These are phyloP conservation scores for Lomentospora prolificans DNA, from an alignment of 2,329 filamentous ascomycete species.

Conservation along the genomic window DNA sequence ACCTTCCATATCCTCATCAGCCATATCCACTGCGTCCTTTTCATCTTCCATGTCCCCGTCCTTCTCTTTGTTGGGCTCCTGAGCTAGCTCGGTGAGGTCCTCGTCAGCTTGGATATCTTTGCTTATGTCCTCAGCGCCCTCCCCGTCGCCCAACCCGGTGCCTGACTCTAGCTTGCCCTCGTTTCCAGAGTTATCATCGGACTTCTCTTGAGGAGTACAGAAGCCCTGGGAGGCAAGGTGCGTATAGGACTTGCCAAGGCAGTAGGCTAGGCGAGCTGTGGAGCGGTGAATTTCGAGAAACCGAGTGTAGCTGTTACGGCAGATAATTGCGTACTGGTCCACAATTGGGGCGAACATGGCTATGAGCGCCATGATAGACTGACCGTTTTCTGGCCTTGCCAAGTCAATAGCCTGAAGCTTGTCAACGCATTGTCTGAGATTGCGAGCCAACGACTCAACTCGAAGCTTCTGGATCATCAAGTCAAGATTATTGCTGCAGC, in stretches of 20 bases:
- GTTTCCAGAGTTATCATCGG: slow-evolving; percentile 57
- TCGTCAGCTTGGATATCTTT: slow-evolving; percentile 94
- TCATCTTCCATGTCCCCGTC: slow-evolving; percentile 63
- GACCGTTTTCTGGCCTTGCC: slow-evolving; percentile 16
- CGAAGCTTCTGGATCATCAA: slow-evolving; percentile 50
- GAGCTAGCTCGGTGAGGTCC: slow-evolving; percentile 81
- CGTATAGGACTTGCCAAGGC: slow-evolving; percentile 66
- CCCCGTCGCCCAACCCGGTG: slow-evolving; percentile 87
- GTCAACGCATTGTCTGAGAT: slow-evolving; percentile 27
- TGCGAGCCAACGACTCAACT: slow-evolving; percentile 41
- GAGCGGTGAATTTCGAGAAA: slow-evolving; percentile 58
- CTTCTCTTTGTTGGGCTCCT: slow-evolving; percentile 64
- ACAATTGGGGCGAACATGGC: slow-evolving; percentile 55
- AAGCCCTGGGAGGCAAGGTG: slow-evolving; percentile 79
- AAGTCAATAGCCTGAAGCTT: slow-evolving; percentile 24
- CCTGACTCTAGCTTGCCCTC: slow-evolving; percentile 79
- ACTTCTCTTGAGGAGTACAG: slow-evolving; percentile 79
- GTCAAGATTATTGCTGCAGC: slow-evolving; percentile 5
- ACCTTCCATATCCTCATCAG: slow-evolving; percentile 83
- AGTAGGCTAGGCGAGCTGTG: slow-evolving; percentile 63
- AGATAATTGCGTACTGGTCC: slow-evolving; percentile 58
- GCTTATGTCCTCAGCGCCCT: slow-evolving; percentile 94
- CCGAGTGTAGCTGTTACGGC: slow-evolving; percentile 45
- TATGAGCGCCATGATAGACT: slow-evolving; percentile 22
- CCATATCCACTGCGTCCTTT: slow-evolving; percentile 84